Evolutionary conservation across 2,329 filamentous ascomycete species (phyloP).

Genomic region (Fusarium oxysporum): DNA sequence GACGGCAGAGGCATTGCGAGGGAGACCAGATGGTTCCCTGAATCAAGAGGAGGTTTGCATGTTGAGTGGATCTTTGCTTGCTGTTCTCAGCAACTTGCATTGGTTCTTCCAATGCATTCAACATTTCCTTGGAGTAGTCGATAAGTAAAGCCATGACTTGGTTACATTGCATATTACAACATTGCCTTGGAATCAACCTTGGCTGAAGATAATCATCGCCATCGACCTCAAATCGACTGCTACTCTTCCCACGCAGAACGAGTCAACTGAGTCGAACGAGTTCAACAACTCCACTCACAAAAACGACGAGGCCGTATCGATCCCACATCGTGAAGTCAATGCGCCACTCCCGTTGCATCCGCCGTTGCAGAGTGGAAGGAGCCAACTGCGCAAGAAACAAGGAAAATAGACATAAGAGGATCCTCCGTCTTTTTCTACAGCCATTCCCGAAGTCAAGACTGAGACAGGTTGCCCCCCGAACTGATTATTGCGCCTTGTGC

Average conservation of each 20-base stretch:
- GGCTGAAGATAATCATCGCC: constrained; percentile 1
- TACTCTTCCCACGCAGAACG: not conserved
- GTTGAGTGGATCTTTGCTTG: not conserved
- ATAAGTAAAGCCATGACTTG: not conserved
- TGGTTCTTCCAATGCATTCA: not conserved
- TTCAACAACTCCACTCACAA: constrained; percentile 23
- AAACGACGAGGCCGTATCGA: constrained; percentile 22
- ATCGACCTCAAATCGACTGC: not conserved
- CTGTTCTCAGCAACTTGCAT: not conserved
- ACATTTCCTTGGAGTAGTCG: not conserved
- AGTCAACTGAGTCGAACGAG: not conserved
- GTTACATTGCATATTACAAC: not conserved
- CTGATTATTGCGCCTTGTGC: constrained; percentile 39
- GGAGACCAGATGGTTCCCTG: not conserved
- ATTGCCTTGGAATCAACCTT: constrained; percentile 15
- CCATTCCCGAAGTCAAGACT: constrained; percentile 38
- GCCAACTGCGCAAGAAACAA: constrained; percentile 26
- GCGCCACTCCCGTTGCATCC: constrained; percentile 39
- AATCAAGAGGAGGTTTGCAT: not conserved
- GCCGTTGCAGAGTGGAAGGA: constrained; percentile 11
- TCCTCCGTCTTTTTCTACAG: constrained; percentile 23
- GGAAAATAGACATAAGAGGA: constrained; percentile 12
- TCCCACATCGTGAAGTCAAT: constrained; percentile 24
- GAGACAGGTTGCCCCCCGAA: constrained; percentile 44
- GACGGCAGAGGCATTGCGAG: not conserved